A percentile compares a stretch with the other conserved stretches of the same genome.
These are phyloP conservation scores for Chaetomium tenue DNA, from an alignment of 495 filamentous ascomycete species.

Conservation along the genomic window DNA sequence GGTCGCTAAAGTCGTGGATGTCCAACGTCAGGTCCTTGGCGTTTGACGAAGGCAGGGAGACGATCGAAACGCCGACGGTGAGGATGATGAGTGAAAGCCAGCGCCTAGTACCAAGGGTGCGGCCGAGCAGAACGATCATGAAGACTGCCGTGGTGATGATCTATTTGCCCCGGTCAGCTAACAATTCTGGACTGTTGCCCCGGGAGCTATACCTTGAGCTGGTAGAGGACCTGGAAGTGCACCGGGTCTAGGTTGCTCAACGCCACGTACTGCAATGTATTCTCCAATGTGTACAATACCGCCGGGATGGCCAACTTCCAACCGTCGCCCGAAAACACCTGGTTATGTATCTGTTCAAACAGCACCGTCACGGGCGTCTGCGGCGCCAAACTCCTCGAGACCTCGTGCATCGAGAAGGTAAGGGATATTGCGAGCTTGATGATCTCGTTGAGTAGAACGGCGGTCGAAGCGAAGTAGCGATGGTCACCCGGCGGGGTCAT, in stretches of 20 bases:
- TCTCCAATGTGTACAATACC: conserved; percentile 83
- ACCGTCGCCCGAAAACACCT: conserved; percentile 86
- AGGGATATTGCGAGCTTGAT: conserved; percentile 84
- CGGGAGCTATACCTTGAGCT: conserved; percentile 61
- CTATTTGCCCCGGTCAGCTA: conserved; percentile 28
- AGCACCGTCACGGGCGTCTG: conserved; percentile 76
- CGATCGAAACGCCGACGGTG: conserved; percentile 78
- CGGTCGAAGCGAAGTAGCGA: conserved; percentile 89
- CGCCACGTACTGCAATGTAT: conserved; percentile 87
- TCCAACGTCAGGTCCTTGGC: conserved; percentile 45
- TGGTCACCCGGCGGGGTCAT: conserved; percentile 81
- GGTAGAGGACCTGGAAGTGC: conserved; percentile 88
- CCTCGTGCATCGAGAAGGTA: conserved; percentile 84
- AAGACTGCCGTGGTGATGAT: conserved; percentile 90
- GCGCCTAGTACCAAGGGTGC: conserved; percentile 64
- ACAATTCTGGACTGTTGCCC: no score
- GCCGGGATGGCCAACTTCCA: conserved; percentile 96
- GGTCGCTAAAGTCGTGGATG: conserved; percentile 55
- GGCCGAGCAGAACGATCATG: conserved; percentile 70
- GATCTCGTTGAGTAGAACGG: conserved; percentile 90
- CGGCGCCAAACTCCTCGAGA: conserved; percentile 68
- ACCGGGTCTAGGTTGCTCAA: conserved; percentile 88
- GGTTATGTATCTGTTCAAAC: conserved; percentile 71
- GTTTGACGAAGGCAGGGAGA: conserved; percentile 68
- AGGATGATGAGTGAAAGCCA: conserved; percentile 82